Evolutionary conservation across 2,329 filamentous ascomycete species (phyloP).

Genomic region (Geosmithia putterillii): DNA sequence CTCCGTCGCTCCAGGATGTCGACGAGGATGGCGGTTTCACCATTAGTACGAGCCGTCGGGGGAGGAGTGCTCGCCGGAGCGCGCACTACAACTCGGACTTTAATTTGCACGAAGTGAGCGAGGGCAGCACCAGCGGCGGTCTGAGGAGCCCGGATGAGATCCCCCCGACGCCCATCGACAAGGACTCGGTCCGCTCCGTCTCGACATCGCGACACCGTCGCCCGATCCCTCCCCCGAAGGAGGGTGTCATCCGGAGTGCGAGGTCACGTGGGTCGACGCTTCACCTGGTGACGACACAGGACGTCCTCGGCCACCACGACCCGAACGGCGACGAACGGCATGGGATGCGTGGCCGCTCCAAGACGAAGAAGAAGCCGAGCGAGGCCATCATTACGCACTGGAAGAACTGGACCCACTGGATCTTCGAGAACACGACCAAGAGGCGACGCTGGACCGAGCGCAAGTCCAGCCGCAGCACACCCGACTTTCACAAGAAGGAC

Average conservation of each 20-base stretch:
- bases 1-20: slow-evolving; percentile 64
- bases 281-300: slow-evolving; percentile 63
- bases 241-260: slow-evolving; percentile 54
- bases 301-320: slow-evolving; percentile 25
- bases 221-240: slow-evolving; percentile 76
- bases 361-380: slow-evolving; percentile 42
- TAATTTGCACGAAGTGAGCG: slow-evolving; percentile 60
- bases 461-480: slow-evolving; percentile 43
- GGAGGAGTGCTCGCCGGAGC: slow-evolving; percentile 66
- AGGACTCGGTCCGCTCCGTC: slow-evolving; percentile 61
- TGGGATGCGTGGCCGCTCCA: slow-evolving; percentile 19
- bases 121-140: slow-evolving; percentile 35
- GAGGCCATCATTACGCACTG: slow-evolving; percentile 47
- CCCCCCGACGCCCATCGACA: slow-evolving; percentile 66
- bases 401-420: slow-evolving; percentile 54
- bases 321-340: slow-evolving; percentile 15
- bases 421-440: slow-evolving; percentile 45
- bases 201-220: slow-evolving; percentile 68
- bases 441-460: slow-evolving; percentile 32
- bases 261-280: slow-evolving; percentile 73
- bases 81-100: slow-evolving; percentile 50
- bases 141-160: slow-evolving; percentile 29
- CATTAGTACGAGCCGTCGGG: slow-evolving; percentile 52
- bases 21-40: slow-evolving; percentile 58
- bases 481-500: slow-evolving; percentile 42